Conservation (phyloP, 164 flowering plant genomes). For the Vitis rotundifolia region DNA sequence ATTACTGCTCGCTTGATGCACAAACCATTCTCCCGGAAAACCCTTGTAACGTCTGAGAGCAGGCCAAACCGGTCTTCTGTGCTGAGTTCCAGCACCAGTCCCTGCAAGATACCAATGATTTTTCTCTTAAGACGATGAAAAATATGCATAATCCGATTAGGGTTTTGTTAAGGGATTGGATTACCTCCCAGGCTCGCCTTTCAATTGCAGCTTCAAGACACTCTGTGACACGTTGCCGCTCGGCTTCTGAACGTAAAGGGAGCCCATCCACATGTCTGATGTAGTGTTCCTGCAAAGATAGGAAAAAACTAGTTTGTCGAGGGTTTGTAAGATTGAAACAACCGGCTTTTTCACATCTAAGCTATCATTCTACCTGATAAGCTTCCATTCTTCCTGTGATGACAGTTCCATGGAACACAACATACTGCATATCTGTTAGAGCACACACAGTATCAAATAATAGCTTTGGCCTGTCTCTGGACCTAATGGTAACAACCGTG, state of each 20-base stretch:
- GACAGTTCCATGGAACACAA: conserved; percentile 53
- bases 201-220: conserved; percentile 59
- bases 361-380: conserved; percentile 34
- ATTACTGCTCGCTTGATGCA: conserved; percentile 23
- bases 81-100: conserved; percentile 25
- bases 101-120: conserved; percentile 9
- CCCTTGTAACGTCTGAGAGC: conserved; percentile 25
- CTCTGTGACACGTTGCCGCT: conserved; percentile 41
- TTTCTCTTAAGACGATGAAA: no score
- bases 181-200: conserved; percentile 50
- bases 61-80: conserved; percentile 21
- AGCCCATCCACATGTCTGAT: conserved; percentile 55
- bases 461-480: conserved; percentile 48
- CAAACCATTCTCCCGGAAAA: conserved; percentile 29
- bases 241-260: conserved; percentile 57
- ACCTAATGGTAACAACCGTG: conserved; percentile 38
- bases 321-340: no score
- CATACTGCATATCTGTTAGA: conserved; percentile 60
- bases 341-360: no score
- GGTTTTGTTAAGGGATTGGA: no score
- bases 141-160: no score
- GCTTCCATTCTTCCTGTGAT: conserved; percentile 38
- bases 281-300: conserved; percentile 46
- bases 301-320: no score
- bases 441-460: conserved; percentile 49